Evolutionary conservation across 768 basidiomycete genomes (phyloP).

Genomic region (Suillus bovinus): DNA sequence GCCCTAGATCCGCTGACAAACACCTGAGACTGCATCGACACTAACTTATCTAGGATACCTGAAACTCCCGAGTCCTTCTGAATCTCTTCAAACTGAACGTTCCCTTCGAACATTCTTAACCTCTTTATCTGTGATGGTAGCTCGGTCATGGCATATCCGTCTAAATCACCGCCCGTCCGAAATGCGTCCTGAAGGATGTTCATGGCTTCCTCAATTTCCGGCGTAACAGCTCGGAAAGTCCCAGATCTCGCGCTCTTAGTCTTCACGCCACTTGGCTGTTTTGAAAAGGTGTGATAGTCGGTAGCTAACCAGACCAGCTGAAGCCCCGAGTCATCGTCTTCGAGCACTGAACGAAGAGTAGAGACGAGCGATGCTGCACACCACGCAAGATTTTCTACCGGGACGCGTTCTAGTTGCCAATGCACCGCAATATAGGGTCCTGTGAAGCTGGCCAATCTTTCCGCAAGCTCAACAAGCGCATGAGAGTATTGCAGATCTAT

Average conservation of each 20-base stretch:
- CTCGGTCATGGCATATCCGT: conserved; percentile 44
- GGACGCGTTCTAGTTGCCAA: conserved; percentile 58
- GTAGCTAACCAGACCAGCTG: conserved; percentile 55
- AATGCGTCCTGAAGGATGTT: conserved; percentile 46
- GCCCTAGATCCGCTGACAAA: conserved; percentile 51
- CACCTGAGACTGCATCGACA: conserved; percentile 46
- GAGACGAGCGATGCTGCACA: conserved; percentile 54
- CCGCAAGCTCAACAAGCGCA: conserved; percentile 42
- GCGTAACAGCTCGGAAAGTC: conserved; percentile 45
- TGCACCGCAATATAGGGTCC: conserved; percentile 50
- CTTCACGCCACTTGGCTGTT: conserved; percentile 3
- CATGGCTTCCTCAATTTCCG: conserved; percentile 47
- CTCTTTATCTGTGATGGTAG: conserved; percentile 34
- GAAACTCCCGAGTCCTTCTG: conserved; percentile 50
- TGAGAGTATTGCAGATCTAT: conserved; percentile 44
- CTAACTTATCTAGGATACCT: conserved; percentile 59
- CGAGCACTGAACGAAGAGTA: conserved; percentile 38
- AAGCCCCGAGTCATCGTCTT: conserved; percentile 27
- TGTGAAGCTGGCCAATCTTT: conserved; percentile 33
- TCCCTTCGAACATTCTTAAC: conserved; percentile 24
- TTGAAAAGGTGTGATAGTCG: conserved; percentile 45
- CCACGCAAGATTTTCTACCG: conserved; percentile 39
- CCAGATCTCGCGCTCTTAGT: conserved; percentile 38
- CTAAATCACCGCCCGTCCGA: conserved; percentile 38
- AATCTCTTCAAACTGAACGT: conserved; percentile 27